Evolutionary conservation across 2,329 filamentous ascomycete genomes (phyloP).

Genomic region (Mycogone perniciosa): DNA sequence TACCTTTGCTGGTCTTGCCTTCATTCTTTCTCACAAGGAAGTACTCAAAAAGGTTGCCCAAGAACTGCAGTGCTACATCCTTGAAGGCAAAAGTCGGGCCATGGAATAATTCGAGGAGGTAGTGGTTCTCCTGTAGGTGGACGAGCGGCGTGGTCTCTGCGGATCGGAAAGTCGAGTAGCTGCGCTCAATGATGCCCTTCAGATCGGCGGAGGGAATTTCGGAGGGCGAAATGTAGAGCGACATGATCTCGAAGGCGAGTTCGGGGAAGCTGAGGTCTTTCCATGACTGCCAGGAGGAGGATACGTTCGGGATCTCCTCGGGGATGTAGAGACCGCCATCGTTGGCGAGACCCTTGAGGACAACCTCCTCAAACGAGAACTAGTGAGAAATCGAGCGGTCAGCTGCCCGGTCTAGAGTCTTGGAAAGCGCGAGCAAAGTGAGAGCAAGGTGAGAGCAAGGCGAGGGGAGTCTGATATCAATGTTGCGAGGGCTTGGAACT

Average conservation of each 20-base stretch:
- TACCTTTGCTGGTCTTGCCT: constrained; percentile 55
- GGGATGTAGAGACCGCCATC: constrained; percentile 90
- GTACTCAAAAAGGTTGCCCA: constrained; percentile 95
- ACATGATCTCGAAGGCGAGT: constrained; percentile 77
- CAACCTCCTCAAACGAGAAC: constrained; percentile 87
- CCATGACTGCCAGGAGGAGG: constrained; percentile 48
- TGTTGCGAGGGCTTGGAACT: not conserved
- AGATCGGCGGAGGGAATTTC: constrained; percentile 81
- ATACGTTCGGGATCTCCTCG: constrained; percentile 59
- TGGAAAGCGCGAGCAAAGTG: not conserved
- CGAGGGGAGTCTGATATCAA: not conserved
- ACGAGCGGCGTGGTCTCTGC: constrained; percentile 66
- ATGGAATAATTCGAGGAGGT: constrained; percentile 92
- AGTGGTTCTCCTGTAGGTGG: constrained; percentile 67
- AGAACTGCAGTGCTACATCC: constrained; percentile 78
- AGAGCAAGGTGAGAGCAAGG: not conserved
- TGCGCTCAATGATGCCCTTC: constrained; percentile 73
- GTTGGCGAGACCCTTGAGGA: constrained; percentile 78
- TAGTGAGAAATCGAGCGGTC: constrained; percentile 27
- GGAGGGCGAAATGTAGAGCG: constrained; percentile 73
- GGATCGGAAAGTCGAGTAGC: constrained; percentile 79
- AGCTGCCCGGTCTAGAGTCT: not conserved
- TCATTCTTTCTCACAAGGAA: constrained; percentile 70
- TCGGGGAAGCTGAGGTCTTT: constrained; percentile 72
- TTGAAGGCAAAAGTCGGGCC: constrained; percentile 95